Conservation (phyloP, 2,329 filamentous ascomycete species). For the Emergomyces orientalis region DNA sequence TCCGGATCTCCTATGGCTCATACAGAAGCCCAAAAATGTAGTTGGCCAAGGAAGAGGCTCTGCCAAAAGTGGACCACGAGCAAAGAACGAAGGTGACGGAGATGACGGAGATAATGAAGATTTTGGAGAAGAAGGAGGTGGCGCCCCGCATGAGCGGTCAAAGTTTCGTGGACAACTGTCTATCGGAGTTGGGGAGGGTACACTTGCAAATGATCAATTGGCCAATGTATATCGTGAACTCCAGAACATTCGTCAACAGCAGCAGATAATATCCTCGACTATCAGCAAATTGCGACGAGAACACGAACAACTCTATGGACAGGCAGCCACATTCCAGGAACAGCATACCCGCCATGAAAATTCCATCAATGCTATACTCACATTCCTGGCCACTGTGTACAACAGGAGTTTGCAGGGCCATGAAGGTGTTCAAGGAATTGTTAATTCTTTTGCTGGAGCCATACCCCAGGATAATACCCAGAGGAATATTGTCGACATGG, state of each 20-base stretch:
- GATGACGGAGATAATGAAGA: constrained; percentile 63
- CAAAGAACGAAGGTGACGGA: constrained; percentile 51
- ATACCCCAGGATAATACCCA: constrained; percentile 52
- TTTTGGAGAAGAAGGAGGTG: constrained; percentile 34
- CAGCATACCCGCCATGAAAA: constrained; percentile 96
- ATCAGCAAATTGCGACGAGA: constrained; percentile 73
- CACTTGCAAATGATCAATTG: constrained; percentile 63
- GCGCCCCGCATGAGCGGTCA: constrained; percentile 27
- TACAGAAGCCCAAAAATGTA: constrained; percentile 84
- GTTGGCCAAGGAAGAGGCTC: constrained; percentile 45
- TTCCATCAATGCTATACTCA: constrained; percentile 97
- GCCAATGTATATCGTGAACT: constrained; percentile 70
- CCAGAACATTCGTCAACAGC: constrained; percentile 71
- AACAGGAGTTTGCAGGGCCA: constrained; percentile 85
- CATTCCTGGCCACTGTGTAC: constrained; percentile 93
- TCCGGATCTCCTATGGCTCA: constrained; percentile 87
- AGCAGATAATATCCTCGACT: constrained; percentile 73
- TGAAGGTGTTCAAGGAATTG: constrained; percentile 63
- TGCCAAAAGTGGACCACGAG: constrained; percentile 31
- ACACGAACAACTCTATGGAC: constrained; percentile 77
- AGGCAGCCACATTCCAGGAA: constrained; percentile 79
- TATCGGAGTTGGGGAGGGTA: constrained; percentile 26
- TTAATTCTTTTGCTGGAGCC: constrained; percentile 71
- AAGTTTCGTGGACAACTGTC: constrained; percentile 36
- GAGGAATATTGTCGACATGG: constrained; percentile 54